A percentile compares a stretch with the other conserved stretches of the same genome.
phyloP scores from a whole-genome alignment of 2,329 filamentous ascomycete genomes.

The Talaromyces sp. region DNA sequence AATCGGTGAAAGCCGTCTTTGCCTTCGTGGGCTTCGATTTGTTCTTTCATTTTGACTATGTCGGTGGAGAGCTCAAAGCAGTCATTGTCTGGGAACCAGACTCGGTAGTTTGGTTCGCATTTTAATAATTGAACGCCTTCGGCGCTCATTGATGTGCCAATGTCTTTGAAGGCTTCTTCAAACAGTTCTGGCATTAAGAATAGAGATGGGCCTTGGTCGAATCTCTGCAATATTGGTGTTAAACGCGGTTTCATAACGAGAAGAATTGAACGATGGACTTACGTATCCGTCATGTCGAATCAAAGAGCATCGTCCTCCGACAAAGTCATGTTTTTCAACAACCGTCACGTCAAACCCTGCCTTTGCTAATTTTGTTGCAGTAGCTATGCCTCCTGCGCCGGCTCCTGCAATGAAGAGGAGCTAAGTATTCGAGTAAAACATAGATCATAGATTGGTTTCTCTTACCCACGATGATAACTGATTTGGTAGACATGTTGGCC shows the following conservation, averaged over 20 bases:
- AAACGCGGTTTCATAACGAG: fast-evolving
- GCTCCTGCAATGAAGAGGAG: not conserved
- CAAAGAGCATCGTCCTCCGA: not conserved
- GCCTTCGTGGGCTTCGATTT: conserved; percentile 71
- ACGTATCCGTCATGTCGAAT: not conserved
- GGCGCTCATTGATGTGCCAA: conserved; percentile 61
- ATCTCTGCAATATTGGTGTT: not conserved
- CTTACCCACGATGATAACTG: not conserved
- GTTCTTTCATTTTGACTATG: conserved; percentile 64
- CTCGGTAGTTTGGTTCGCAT: conserved; percentile 72
- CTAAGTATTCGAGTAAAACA: not conserved
- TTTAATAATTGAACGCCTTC: conserved; percentile 67
- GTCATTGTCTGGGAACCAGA: conserved; percentile 69
- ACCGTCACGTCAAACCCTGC: not conserved
- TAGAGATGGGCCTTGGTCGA: not conserved
- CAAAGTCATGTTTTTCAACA: not conserved
- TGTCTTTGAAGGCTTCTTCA: conserved; percentile 64
- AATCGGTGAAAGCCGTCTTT: conserved; percentile 69
- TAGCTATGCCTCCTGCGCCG: not conserved
- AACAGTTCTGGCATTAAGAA: conserved; percentile 47
- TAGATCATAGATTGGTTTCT: not conserved
- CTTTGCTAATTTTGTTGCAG: not conserved
- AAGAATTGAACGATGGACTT: not conserved
- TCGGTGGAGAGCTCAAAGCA: conserved; percentile 61
- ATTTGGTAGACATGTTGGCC: not conserved